Evolutionary conservation across 2,329 filamentous ascomycete species (phyloP), one percentile per base, ranked within the genome.

Genomic region (Ceratocystis ficicola): DNA sequence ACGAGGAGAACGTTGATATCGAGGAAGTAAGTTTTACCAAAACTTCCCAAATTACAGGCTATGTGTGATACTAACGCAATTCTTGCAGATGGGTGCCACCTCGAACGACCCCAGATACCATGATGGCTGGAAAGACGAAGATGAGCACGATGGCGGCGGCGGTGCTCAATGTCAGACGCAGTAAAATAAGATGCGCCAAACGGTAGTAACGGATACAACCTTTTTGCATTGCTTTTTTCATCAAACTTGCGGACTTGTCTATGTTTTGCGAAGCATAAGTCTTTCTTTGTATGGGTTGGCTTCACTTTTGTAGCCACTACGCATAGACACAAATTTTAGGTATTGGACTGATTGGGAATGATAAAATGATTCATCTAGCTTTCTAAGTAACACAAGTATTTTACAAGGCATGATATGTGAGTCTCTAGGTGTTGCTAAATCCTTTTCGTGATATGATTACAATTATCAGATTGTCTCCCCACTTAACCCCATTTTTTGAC

Each of bases 1-100:
- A 89, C 71, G 88, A 96, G 69, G 83, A 84, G n/a, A 84, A 92
- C 69, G 90, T 85, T 2, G 86, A 91, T 71, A 83, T 96, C 70
- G 90, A 96, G 63, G 85, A 91, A 72, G 85, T 87, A 75, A 76
- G 81, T 68, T 17, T 36, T 20, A 48, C 30, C 36, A 30, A 50
- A 20, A 8, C 64, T 7, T 5, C 22, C 22, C 17, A 41, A 7
- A 20, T n/a, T 36, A 7, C 28, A 12, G 0, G 28, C 2, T 44
- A 65, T 65, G 60, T 12, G 52, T 28, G 15, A 63, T 61, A 5
- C 62, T 20, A 69, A 65, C 41, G 20, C 25, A 32, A 25, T 7
- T 20, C 7, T 25, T 55, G 36, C 67, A 87, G 78, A 91, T 91
- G 79, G 89, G 89, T 62, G 86, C 85, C 63, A 83, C 83, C 69